phyloP scores from a whole-genome alignment of 2,329 filamentous ascomycete genomes.

The Neurospora sp. region DNA sequence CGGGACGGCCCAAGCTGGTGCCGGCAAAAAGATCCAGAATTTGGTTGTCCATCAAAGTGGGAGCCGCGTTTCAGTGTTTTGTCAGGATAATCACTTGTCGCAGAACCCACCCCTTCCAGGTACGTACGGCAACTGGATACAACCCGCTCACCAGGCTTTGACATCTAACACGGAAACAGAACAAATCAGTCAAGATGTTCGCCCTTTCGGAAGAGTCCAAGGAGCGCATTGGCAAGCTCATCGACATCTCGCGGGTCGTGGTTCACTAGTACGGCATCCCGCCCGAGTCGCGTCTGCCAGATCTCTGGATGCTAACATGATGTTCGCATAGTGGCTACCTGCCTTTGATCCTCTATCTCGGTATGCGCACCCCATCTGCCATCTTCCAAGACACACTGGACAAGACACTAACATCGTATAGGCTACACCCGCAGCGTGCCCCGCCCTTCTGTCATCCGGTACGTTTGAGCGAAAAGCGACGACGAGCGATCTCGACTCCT shows the following conservation, averaged over 20 bases:
- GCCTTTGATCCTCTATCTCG: conserved; percentile 92
- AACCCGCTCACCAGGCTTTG: neutral
- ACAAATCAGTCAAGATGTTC: conserved; percentile 38
- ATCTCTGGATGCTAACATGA: conserved; percentile 24
- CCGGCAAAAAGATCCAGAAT: neutral
- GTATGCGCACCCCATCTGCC: conserved; percentile 38
- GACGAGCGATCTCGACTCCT: neutral
- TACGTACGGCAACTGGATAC: neutral
- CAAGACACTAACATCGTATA: conserved; percentile 26
- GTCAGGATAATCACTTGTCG: neutral
- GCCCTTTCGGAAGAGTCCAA: conserved; percentile 93
- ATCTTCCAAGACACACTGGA: conserved; percentile 4
- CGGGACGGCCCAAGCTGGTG: neutral
- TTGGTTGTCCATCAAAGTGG: neutral
- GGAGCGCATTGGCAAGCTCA: conserved; percentile 97
- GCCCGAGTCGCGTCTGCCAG: neutral
- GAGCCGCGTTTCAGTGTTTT: neutral
- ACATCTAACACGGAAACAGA: neutral
- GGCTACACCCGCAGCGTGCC: conserved; percentile 93
- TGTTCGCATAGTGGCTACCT: conserved; percentile 67
- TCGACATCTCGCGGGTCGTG: conserved; percentile 85
- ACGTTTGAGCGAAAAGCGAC: conserved; percentile 17
- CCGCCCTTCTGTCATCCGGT: conserved; percentile 61
- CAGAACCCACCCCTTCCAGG: conserved; percentile 1
- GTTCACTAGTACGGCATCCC: conserved; percentile 77